phyloP scores from a whole-genome alignment of 2,329 filamentous ascomycete genomes.

The Phyllosticta citriasiana region DNA sequence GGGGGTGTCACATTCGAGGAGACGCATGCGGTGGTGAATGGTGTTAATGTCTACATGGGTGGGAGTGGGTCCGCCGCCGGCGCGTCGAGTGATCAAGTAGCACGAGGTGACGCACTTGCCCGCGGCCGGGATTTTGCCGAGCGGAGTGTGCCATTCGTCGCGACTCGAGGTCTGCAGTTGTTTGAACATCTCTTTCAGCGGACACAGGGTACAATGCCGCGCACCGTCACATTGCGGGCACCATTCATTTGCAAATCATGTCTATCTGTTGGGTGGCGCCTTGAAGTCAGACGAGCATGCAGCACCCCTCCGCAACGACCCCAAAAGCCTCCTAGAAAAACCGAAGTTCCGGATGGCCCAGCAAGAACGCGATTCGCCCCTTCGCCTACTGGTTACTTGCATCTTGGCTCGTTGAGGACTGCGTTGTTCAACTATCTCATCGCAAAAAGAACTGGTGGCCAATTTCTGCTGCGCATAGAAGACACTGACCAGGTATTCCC shows the following conservation, averaged over 20 bases:
- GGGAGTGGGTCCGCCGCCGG: neutral
- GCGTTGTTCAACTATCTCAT: slow-evolving; percentile 92
- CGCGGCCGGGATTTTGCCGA: neutral
- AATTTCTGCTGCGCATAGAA: slow-evolving; percentile 85
- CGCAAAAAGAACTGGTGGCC: slow-evolving; percentile 76
- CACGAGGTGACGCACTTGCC: too few species aligned
- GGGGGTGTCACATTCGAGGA: neutral
- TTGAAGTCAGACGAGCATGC: neutral
- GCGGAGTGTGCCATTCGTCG: neutral
- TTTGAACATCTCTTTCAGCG: neutral
- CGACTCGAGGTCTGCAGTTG: neutral
- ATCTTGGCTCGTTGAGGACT: slow-evolving; percentile 83
- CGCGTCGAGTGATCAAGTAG: too few species aligned
- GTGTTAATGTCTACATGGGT: neutral
- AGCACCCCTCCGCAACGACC: neutral
- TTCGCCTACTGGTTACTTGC: slow-evolving; percentile 87
- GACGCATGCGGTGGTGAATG: neutral
- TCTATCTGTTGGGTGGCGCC: neutral
- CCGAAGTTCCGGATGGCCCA: slow-evolving; percentile 2
- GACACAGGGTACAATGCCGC: neutral
- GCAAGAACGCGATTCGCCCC: slow-evolving; percentile 84
- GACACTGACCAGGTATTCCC: slow-evolving; percentile 74
- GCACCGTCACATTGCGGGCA: neutral
- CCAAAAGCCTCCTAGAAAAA: neutral
- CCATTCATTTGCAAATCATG: slow-evolving; percentile 3